Evolutionary conservation across 371 early-diverging fungal species (phyloP), one percentile per base, ranked within the genome.

Genomic region (Thermomucor indicae-seudaticae): DNA sequence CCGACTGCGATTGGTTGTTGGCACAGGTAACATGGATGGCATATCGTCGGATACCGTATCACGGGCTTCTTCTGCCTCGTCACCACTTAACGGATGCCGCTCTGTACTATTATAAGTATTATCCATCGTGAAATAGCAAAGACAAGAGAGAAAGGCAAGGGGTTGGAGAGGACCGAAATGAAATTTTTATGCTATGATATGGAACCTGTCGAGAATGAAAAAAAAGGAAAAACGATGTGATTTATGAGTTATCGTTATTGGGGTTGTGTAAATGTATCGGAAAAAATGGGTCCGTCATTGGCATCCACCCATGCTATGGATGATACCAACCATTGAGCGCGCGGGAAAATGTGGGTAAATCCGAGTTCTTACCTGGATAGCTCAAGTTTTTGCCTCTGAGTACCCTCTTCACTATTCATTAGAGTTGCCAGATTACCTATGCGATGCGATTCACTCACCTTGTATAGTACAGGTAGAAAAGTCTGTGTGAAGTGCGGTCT

Each of bases 401-500:
- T 2, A 96, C 93, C 67, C 90, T 90, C 59, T 6, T 44, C 4
- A 38, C 8, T 14, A 37, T 17, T n/a, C n/a, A n/a, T n/a, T n/a
- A n/a, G n/a, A n/a, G n/a, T n/a, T n/a, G n/a, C n/a, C n/a, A n/a
- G n/a, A n/a, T n/a, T n/a, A n/a, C n/a, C n/a, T n/a, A n/a, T n/a
- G n/a, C n/a, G n/a, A n/a, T n/a, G n/a, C n/a, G n/a, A n/a, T 22
- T 25, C 22, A 22, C 80, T 72, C 78, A 90, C 90, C 82, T 89
- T 52, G 87, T 89, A 57, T 95, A 91, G 78, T 99, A 99, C 37
- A 98, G 84, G 55, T 92, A 93, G 78, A 99, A 98, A 99, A 98
- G 73, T 99, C 99, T 58, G 81, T 81, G 68, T 98, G 99, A 0
- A 99, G 70, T 12, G 86, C 89, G 0, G 99, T 97, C 69, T 99